These are phyloP conservation scores for Benincasa hispida DNA, from an alignment of 306 rosid genomes.

Conservation along the genomic window DNA sequence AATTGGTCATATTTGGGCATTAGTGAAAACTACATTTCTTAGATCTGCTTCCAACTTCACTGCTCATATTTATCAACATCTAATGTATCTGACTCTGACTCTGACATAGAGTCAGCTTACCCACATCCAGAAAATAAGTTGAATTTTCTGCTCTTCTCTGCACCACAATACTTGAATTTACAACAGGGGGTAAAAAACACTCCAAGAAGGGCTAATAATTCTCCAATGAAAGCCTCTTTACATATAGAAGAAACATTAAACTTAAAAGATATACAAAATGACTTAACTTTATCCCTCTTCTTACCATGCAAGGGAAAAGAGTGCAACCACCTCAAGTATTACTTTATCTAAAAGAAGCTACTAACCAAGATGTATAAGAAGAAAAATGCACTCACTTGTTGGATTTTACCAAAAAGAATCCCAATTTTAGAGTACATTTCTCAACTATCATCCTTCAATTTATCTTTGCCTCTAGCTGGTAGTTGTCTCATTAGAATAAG, in stretches of 20 bases:
- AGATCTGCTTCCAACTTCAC: not conserved
- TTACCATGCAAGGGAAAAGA: too few species aligned
- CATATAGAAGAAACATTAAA: not conserved
- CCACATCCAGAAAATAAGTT: not conserved
- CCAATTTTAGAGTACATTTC: not conserved
- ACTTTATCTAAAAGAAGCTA: too few species aligned
- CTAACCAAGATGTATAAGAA: not conserved
- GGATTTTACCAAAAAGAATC: not conserved
- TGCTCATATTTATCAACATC: not conserved
- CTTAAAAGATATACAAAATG: not conserved
- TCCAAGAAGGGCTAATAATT: not conserved
- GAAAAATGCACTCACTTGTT: not conserved
- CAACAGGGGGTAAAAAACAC: not conserved
- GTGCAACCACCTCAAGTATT: too few species aligned
- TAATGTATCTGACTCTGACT: not conserved
- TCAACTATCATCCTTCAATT: not conserved
- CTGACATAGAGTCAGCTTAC: not conserved
- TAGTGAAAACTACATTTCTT: not conserved
- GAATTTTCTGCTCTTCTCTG: not conserved
- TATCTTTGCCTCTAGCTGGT: not conserved
- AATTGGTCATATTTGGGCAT: not conserved
- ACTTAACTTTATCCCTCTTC: too few species aligned
- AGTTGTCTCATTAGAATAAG: too few species aligned
- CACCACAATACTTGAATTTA: not conserved
- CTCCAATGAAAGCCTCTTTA: not conserved